Conservation (phyloP, 225 moss, liverwort and hornwort genomes). For the Bryoerythrophyllum caledonicum region DNA sequence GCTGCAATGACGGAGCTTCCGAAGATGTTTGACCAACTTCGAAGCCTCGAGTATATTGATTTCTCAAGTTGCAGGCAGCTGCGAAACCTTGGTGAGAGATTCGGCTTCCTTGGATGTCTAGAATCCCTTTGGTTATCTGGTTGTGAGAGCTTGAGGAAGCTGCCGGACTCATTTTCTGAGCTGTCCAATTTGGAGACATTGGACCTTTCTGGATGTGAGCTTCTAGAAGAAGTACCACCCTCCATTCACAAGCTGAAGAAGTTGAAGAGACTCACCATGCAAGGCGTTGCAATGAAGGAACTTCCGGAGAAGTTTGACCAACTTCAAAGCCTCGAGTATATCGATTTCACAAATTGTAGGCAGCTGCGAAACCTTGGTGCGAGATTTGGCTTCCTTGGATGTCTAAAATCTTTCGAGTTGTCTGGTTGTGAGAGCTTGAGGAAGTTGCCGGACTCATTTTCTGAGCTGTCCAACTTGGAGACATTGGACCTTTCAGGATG, state of each 20-base stretch:
- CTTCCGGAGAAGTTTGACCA: not conserved
- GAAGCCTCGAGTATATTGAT: no score
- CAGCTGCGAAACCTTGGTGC: no score
- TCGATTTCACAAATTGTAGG: no score
- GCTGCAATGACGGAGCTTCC: not conserved
- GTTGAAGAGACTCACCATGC: not conserved
- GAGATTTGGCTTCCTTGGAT: no score
- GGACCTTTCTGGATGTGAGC: not conserved
- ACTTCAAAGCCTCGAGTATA: not conserved
- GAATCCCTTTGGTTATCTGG: accelerated
- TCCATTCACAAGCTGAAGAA: not conserved
- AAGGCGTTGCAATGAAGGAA: not conserved
- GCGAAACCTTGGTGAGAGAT: no score
- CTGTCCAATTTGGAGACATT: not conserved
- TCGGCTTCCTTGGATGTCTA: no score
- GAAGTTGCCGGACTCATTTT: no score
- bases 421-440: no score
- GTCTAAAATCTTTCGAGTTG: no score
- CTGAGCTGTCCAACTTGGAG: no score
- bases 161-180: not conserved
- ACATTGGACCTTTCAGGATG: no score
- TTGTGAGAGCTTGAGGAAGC: not conserved
- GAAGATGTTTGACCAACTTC: not conserved
- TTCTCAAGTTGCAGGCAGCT: no score
- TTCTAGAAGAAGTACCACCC: not conserved